Percentiles rank a stretch among this genome's conserved stretches.
These are phyloP conservation scores for Talaromyces stipitatus DNA, from an alignment of 495 filamentous ascomycete genomes.

Conservation along the genomic window DNA sequence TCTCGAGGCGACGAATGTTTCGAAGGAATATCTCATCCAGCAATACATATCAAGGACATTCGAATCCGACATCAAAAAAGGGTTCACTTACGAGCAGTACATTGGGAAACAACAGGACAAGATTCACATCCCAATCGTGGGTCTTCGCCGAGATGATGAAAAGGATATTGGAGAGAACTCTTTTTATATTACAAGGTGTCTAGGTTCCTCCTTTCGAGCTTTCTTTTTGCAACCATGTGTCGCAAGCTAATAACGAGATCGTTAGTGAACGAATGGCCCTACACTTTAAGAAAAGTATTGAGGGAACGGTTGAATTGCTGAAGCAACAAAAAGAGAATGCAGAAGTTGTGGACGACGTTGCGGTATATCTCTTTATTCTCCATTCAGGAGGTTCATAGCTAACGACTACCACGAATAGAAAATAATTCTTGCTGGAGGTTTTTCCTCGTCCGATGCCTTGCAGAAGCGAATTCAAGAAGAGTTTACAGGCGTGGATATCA, in stretches of 20 bases:
- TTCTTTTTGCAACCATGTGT: neutral
- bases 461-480: neutral
- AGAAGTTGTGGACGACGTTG: neutral
- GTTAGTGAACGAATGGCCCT: neutral
- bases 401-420: neutral
- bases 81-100: neutral
- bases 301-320: neutral
- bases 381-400: neutral
- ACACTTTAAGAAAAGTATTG: neutral
- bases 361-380: neutral
- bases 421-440: conserved; percentile 6
- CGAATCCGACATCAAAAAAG: neutral
- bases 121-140: neutral
- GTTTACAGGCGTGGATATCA: neutral
- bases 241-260: neutral
- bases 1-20: neutral
- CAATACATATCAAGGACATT: neutral
- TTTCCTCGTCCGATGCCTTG: conserved; percentile 5
- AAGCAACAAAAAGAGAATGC: neutral
- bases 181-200: neutral
- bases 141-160: neutral
- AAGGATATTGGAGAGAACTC: neutral
- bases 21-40: neutral
- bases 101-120: neutral
- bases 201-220: neutral